Conservation (phyloP, 2,329 filamentous ascomycete species). For the Akanthomyces muscarius region DNA sequence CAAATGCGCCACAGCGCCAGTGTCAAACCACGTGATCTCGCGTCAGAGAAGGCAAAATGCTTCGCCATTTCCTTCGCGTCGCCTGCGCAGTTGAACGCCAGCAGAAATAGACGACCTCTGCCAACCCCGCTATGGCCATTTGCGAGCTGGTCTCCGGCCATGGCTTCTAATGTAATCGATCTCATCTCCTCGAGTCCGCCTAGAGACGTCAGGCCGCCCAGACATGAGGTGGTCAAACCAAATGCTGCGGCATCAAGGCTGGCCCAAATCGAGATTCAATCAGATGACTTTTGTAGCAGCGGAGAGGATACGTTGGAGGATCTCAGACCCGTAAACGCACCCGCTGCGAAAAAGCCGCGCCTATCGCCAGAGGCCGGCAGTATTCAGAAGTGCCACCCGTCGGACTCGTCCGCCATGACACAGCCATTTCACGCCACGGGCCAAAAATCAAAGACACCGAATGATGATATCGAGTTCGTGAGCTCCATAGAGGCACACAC, state of each 20-base stretch:
- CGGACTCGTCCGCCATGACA: not conserved
- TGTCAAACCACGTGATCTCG: conserved; percentile 3
- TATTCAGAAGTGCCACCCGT: not conserved
- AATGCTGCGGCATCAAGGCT: not conserved
- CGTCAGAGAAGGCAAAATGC: not conserved
- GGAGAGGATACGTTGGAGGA: not conserved
- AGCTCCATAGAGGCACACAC: conserved; percentile 27
- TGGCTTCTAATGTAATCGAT: conserved; percentile 34
- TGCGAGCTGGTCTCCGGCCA: conserved; percentile 19
- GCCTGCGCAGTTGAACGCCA: not conserved
- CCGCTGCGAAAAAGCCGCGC: not conserved
- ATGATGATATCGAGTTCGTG: conserved; percentile 34
- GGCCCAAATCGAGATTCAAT: conserved; percentile 3
- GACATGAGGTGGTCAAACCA: not conserved
- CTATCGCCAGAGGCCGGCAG: not conserved
- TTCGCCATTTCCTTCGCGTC: not conserved
- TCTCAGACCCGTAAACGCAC: not conserved
- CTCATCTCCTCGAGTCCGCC: conserved; percentile 36
- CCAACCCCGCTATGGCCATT: conserved; percentile 1
- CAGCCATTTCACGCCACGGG: not conserved
- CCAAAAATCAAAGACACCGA: not conserved
- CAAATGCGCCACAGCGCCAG: not conserved
- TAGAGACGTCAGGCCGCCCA: not conserved
- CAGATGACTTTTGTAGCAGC: conserved; percentile 15
- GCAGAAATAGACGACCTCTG: not conserved